A percentile compares a stretch with the other conserved stretches of the same genome.
These are phyloP conservation scores for Melampsora larici-populina DNA, from an alignment of 1,284 basidiomycete species.

Conservation along the genomic window DNA sequence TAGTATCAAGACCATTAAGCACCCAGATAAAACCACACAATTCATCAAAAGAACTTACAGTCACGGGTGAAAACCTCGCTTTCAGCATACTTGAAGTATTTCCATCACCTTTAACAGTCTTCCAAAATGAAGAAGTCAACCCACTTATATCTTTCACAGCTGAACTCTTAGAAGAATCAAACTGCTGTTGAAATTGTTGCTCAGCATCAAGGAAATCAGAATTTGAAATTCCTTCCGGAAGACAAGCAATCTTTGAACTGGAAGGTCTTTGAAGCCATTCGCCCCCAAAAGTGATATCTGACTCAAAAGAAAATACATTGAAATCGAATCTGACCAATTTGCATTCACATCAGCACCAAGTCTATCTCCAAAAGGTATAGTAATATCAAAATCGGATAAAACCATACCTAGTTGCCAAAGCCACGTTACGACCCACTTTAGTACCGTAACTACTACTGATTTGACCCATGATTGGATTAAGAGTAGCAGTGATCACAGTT, in stretches of 20 bases:
- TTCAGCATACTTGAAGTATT: conserved; percentile 19
- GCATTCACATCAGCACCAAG: background rate
- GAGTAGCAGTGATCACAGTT: conserved; percentile 86
- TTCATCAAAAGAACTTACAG: conserved; percentile 8
- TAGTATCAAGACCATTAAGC: background rate
- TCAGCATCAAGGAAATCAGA: no score
- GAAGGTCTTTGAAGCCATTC: conserved; percentile 24
- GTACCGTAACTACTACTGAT: conserved; percentile 87
- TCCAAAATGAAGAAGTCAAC: conserved; percentile 30
- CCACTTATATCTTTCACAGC: conserved; percentile 2
- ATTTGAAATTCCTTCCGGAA: no score
- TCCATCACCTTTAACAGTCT: conserved; percentile 12
- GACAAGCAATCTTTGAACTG: background rate
- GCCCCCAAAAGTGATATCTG: conserved; percentile 80
- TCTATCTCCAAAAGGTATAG: background rate
- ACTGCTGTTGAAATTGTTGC: no score
- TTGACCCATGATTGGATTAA: conserved; percentile 96
- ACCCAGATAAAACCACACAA: no score
- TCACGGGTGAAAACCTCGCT: conserved; percentile 29
- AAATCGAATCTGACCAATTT: conserved; percentile 67
- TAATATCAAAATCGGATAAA: background rate
- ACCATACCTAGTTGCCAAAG: conserved; percentile 68
- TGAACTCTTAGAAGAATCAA: background rate
- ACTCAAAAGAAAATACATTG: conserved; percentile 94
- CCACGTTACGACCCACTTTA: conserved; percentile 77